These are phyloP conservation scores for Penicillium bovifimosum DNA, from an alignment of 495 filamentous ascomycete species.

Conservation along the genomic window DNA sequence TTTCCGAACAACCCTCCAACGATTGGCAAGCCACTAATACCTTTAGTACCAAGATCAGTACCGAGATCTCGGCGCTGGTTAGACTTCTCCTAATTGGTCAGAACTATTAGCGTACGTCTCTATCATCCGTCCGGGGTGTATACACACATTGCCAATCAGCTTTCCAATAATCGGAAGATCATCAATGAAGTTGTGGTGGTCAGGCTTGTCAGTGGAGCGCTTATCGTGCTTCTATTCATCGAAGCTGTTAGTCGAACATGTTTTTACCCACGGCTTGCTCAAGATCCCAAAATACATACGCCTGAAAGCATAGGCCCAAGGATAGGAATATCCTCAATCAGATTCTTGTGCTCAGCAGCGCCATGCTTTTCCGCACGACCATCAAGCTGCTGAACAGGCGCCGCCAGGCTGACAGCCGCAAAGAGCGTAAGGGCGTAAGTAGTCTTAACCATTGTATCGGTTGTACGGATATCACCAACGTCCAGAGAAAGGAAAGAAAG, in stretches of 20 bases:
- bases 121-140: background rate
- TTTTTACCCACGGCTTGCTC: background rate
- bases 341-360: background rate
- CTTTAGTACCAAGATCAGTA: background rate
- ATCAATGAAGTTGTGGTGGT: constrained; percentile 4
- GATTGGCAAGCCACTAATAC: constrained; percentile 4
- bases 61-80: background rate
- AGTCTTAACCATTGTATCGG: constrained; percentile 25
- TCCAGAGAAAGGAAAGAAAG: constrained; percentile 14
- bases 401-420: constrained; percentile 22
- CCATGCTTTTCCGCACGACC: background rate
- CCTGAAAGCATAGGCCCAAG: background rate
- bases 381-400: constrained; percentile 11
- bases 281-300: background rate
- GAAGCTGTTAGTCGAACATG: background rate
- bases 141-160: background rate
- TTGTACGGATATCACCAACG: background rate
- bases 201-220: background rate
- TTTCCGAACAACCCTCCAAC: constrained; percentile 5
- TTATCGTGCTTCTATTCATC: background rate
- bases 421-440: constrained; percentile 24
- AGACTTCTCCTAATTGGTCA: constrained; percentile 1
- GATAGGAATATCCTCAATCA: constrained; percentile 4
- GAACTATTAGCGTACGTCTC: background rate
- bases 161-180: background rate